Base-by-base conservation (phyloP, 1,284 basidiomycete species). In the Marasmius sp. region DNA sequence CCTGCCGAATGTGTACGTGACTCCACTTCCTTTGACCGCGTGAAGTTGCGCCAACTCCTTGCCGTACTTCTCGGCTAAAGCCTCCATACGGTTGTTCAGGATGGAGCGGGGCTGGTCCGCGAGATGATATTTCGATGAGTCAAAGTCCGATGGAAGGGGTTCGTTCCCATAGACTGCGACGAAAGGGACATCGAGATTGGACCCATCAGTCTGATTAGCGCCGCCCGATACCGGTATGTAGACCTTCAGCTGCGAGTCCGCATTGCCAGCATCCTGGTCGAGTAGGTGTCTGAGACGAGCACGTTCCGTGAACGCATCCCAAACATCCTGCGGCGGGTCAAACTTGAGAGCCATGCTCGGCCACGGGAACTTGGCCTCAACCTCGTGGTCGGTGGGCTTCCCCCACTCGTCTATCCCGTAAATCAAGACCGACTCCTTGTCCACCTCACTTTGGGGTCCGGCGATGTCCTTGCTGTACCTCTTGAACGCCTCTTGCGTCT, bases 401-500 rank as follows among this genome's bases (percentile, higher is more conserved):
- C 66, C 66, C 36, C 50, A 64, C 6, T 65, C 62, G 36, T 67
- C 60, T 47, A 67, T 18, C n/a, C 11, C 50, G 39, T 45, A 62
- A 8, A 64, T 22, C 3, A 64, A 45, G 6, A 67, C 59, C 8
- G 61, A 37, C 11, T n/a, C 9, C 33, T 33, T 4, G 6, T 22
- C 51, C 4, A 47, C 39, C 10, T 61, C 51, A 61, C 77, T 77
- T 3, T 43, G 41, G 10, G 67, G 67, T 54, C 66, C 64, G 50
- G 79, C 64, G 6, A 50, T 36, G 10, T 11, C 33, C 34, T 34
- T 34, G 6, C 14, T 33, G 20, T 9, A 14, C 18, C 34, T 22
- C 50, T 34, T 36, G 11, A 52, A 52, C 11, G 69, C 62, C 62
- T 78, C 75, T 59, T 72, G 72, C 60, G 78, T 70, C 57, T 75